Conservation (phyloP, 2,329 filamentous ascomycete species). For the Anthostomella pinea region DNA sequence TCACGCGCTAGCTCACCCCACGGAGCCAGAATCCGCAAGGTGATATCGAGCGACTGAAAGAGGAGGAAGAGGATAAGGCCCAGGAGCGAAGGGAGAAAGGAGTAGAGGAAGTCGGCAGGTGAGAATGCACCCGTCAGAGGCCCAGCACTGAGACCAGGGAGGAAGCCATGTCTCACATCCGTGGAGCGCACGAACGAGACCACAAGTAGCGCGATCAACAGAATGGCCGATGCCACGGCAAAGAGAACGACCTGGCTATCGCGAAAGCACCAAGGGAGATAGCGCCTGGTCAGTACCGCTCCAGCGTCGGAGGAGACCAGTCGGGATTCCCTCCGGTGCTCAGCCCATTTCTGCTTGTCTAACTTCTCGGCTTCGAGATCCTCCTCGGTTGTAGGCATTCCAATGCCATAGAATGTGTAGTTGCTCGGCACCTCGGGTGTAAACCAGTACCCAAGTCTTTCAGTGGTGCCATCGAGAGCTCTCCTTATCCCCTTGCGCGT, state of each 20-base stretch:
- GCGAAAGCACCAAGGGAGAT: slow-evolving; percentile 75
- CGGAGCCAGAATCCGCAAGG: slow-evolving; percentile 64
- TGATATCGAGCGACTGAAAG: slow-evolving; percentile 65
- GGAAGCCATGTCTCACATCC: slow-evolving; percentile 67
- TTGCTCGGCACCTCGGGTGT: slow-evolving; percentile 57
- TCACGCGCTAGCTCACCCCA: slow-evolving; percentile 61
- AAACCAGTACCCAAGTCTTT: slow-evolving; percentile 85
- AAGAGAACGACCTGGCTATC: slow-evolving; percentile 64
- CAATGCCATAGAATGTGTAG: slow-evolving; percentile 65
- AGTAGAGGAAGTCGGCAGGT: slow-evolving; percentile 83
- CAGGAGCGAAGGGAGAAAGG: slow-evolving; percentile 67
- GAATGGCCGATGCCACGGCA: slow-evolving; percentile 55
- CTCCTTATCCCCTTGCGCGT: slow-evolving; percentile 50
- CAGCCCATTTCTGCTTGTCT: slow-evolving; percentile 25
- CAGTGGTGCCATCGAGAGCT: slow-evolving; percentile 55
- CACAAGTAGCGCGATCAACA: slow-evolving; percentile 69
- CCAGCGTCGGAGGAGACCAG: slow-evolving; percentile 38
- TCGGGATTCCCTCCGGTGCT: slow-evolving; percentile 27
- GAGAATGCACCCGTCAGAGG: slow-evolving; percentile 69
- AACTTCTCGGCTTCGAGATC: slow-evolving; percentile 24
- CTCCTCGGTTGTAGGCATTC: slow-evolving; percentile 25
- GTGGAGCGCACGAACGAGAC: slow-evolving; percentile 74
- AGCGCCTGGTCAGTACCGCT: slow-evolving; percentile 63
- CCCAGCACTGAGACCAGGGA: slow-evolving; percentile 61
- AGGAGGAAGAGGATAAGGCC: slow-evolving; percentile 65